Conservation (phyloP, 2,329 filamentous ascomycete species). For the Scedosporium apiospermum region DNA sequence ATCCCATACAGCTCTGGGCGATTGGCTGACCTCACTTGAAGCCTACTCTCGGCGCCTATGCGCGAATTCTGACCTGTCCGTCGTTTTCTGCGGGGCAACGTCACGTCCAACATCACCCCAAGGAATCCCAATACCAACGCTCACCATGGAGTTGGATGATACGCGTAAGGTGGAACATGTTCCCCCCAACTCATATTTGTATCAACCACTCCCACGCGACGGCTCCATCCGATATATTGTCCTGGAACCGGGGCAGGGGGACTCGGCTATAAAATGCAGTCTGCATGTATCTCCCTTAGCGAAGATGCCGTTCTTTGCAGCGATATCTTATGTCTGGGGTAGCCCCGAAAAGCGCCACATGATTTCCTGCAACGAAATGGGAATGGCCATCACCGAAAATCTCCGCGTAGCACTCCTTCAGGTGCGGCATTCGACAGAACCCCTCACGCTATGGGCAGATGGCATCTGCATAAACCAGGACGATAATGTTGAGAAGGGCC, state of each 20-base stretch:
- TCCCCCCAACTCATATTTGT: too few species aligned
- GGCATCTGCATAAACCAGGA: constrained; percentile 7
- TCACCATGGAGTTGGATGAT: too few species aligned
- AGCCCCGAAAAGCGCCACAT: neutral
- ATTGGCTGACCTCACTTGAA: too few species aligned
- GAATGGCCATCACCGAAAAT: neutral
- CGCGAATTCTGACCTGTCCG: too few species aligned
- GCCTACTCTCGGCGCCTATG: too few species aligned
- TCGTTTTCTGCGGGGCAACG: too few species aligned
- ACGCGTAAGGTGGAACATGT: too few species aligned
- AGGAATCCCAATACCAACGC: too few species aligned
- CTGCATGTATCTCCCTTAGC: neutral
- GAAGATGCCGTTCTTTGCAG: constrained; percentile 1
- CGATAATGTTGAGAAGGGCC: neutral
- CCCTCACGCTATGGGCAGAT: constrained; percentile 1
- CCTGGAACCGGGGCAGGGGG: neutral
- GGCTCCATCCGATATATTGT: constrained; percentile 9
- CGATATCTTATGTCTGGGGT: constrained; percentile 6
- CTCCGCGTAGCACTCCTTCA: neutral
- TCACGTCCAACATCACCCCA: too few species aligned
- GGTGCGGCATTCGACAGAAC: neutral
- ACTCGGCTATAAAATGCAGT: neutral
- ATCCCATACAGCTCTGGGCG: too few species aligned
- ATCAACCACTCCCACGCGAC: constrained; percentile 7
- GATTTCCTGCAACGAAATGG: neutral